Percentiles rank a stretch among this genome's conserved stretches.
Evolutionary conservation across 23 red algal species (phyloP).

Genomic region (Chondrus crispus): DNA sequence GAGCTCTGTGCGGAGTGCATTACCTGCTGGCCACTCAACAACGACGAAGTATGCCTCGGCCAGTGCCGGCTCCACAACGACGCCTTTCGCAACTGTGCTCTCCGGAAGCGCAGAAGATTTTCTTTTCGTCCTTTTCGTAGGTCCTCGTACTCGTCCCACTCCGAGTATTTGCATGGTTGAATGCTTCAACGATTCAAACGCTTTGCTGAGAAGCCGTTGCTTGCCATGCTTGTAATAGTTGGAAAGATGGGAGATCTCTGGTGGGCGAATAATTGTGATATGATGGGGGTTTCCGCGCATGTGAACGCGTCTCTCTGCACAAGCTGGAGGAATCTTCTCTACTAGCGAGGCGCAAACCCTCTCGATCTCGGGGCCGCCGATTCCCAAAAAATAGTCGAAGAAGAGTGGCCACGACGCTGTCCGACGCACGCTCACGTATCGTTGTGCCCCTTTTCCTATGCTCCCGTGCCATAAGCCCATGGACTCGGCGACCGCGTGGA

Average conservation of each 20-base stretch:
- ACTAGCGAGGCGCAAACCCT: neutral
- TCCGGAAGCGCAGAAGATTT: neutral
- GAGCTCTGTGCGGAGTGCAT: conserved; percentile 14
- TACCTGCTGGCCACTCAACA: conserved; percentile 49
- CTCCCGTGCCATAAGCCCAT: conserved; percentile 47
- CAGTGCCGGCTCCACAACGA: neutral
- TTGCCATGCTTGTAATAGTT: neutral
- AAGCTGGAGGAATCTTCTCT: neutral
- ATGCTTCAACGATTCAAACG: neutral
- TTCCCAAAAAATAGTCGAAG: conserved; percentile 47
- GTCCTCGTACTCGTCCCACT: neutral
- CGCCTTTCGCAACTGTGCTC: neutral
- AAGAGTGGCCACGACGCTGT: conserved; percentile 45
- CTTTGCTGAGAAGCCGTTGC: neutral
- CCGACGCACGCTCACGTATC: conserved; percentile 14
- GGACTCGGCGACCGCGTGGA: conserved; percentile 58
- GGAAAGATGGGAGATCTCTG: neutral
- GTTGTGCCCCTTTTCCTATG: conserved; percentile 29
- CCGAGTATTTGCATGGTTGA: neutral
- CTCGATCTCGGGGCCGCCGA: conserved; percentile 23
- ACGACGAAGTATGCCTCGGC: conserved; percentile 46
- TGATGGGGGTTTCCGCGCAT: conserved; percentile 58
- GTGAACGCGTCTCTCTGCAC: conserved; percentile 1
- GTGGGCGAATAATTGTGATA: conserved; percentile 32
- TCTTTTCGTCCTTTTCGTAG: neutral